Conservation (phyloP, 2,329 filamentous ascomycete species). For the Calonectria pauciramosa region DNA sequence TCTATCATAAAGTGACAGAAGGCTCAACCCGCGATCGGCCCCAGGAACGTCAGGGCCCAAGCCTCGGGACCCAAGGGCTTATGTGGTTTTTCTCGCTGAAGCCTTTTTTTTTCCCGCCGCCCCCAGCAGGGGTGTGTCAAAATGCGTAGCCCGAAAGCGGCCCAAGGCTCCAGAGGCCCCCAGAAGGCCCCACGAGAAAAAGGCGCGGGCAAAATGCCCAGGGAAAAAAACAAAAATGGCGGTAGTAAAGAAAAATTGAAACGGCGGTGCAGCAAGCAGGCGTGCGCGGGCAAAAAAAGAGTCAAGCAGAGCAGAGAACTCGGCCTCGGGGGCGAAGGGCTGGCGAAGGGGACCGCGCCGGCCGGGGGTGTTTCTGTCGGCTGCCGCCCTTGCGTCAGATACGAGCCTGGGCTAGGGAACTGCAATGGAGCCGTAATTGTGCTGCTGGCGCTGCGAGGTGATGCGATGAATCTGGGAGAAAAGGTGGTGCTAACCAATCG, state of each 20-base stretch:
- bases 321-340: not conserved
- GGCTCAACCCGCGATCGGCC: constrained; percentile 5
- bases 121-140: constrained; percentile 15
- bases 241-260: not conserved
- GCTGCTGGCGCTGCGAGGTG: constrained; percentile 5
- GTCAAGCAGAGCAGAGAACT: not conserved
- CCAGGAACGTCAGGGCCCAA: constrained; percentile 8
- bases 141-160: constrained; percentile 22
- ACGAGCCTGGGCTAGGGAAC: constrained; percentile 33
- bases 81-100: constrained; percentile 16
- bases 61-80: constrained; percentile 6
- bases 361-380: not conserved
- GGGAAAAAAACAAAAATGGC: not conserved
- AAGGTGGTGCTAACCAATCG: constrained; percentile 40
- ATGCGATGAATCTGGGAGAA: constrained; percentile 31
- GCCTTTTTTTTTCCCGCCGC: constrained; percentile 5
- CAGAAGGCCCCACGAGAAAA: constrained; percentile 35
- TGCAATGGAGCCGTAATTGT: constrained; percentile 23
- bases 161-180: constrained; percentile 30
- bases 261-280: constrained; percentile 7
- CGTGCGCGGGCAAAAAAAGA: constrained; percentile 5
- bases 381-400: not conserved
- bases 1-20: constrained; percentile 9
- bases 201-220: constrained; percentile 34
- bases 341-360: not conserved